Base-by-base conservation (phyloP, 2,329 filamentous ascomycete species). In the Madurella mycetomatis region DNA sequence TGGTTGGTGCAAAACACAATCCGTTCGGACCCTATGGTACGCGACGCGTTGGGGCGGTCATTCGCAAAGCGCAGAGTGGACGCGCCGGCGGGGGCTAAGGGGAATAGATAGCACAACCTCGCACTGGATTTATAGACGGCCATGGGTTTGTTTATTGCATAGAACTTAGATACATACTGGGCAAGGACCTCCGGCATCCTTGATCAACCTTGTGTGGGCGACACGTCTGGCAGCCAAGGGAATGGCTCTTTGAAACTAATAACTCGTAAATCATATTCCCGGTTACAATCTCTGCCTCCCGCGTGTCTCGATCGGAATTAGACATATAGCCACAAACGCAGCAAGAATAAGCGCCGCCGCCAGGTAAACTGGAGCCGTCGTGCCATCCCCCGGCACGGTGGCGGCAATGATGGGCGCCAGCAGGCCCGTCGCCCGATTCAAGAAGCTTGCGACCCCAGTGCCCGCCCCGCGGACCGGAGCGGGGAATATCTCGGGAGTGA, bases 1-100 rank as follows among this genome's bases (percentile, higher is more conserved):
- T 95, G 90, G 80, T 75, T 97, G 62, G 84, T 96, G 48, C 85
- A 95, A 69, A 95, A 95, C 66, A 92, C 86, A 13, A 87, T 95
- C 56, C 80, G 84, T 61, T 83, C 81, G 46, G 88, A 92, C 70
- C 86, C 85, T 1, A 89, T 92, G 72, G 92, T 97, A 9, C 81
- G 85, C 62, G 86, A 90, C 69, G 91, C 91, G 0, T 77, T 96
- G 62, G 84, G 84, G 19, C 80, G 78, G 55, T 84, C 85, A 30
- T 72, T 92, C 54, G 79, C 82, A 67, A 83, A 78, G 66, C 74
- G 83, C 62, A 78, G 86, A 60, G 69, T 76, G 13, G 82, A 85
- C 64, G 85, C 79, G 13, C 85, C 85, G 1, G 76, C 77, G 15
- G 84, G 85, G 2, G 84, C 85, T 4, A 77, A 68, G 59, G 80